Evolutionary conservation across 345 rosid genomes (phyloP).

Genomic region (Arabis alpina): DNA sequence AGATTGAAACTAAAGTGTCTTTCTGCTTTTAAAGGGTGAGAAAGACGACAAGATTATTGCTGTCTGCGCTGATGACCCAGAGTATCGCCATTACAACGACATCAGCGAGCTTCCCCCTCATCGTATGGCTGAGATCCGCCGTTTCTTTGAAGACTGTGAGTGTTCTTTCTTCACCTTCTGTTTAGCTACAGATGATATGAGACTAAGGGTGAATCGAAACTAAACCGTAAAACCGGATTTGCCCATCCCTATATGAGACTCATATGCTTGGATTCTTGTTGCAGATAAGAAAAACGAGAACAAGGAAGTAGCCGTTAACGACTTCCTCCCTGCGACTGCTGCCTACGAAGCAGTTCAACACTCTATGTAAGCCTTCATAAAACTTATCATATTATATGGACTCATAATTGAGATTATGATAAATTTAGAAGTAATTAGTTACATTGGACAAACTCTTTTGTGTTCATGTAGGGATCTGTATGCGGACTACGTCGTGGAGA

Average conservation of each 20-base stretch:
- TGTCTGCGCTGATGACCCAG: slow-evolving; percentile 99
- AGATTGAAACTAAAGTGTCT: not conserved
- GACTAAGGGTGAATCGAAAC: not conserved
- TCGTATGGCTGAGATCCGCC: slow-evolving; percentile 97
- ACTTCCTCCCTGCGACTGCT: slow-evolving; percentile 76
- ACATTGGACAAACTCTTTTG: slow-evolving; percentile 6
- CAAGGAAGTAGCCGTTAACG: slow-evolving; percentile 98
- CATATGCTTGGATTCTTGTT: slow-evolving; percentile 33
- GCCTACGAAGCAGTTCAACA: slow-evolving; percentile 86
- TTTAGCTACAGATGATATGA: not conserved
- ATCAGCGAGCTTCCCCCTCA: slow-evolving; percentile 96
- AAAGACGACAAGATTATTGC: slow-evolving; percentile 99
- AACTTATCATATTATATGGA: not conserved
- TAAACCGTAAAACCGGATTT: not conserved
- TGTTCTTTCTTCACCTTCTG: slow-evolving; percentile 20
- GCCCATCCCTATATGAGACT: not conserved
- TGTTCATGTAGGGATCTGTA: slow-evolving; percentile 74
- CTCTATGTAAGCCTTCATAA: slow-evolving; percentile 68
- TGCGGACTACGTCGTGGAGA: slow-evolving; percentile 80
- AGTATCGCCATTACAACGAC: slow-evolving; percentile 88
- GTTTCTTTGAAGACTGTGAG: slow-evolving; percentile 99
- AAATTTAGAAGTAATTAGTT: not conserved
- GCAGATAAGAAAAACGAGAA: slow-evolving; percentile 99
- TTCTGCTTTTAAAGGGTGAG: slow-evolving; percentile 70
- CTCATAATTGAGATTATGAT: too few relatives aligned